Evolutionary conservation across 2,329 filamentous ascomycete species (phyloP).

Genomic region (Endoconidiophora laricicola): DNA sequence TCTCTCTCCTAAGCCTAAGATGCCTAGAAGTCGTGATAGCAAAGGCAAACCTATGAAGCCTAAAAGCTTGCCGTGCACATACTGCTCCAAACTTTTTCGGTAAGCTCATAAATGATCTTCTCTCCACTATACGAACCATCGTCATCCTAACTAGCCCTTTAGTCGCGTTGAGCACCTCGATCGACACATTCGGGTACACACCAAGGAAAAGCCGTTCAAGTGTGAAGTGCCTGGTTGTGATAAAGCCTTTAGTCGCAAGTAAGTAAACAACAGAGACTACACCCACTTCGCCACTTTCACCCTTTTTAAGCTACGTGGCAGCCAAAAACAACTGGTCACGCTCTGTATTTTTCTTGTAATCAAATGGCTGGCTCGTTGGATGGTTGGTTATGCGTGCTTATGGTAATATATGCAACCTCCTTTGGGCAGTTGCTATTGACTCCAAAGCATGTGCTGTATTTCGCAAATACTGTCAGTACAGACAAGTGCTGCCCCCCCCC

Average conservation of each 20-base stretch:
- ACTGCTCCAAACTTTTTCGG: constrained; percentile 47
- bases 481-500: too few species aligned
- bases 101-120: constrained; percentile 22
- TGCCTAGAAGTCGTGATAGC: constrained; percentile 20
- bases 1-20: not conserved
- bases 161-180: constrained; percentile 49
- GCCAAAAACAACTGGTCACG: not conserved
- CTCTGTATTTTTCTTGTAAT: not conserved
- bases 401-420: too few species aligned
- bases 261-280: constrained; percentile 18
- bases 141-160: constrained; percentile 18
- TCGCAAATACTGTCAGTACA: too few species aligned
- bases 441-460: too few species aligned
- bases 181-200: constrained; percentile 46
- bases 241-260: constrained; percentile 47
- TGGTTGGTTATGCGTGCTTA: not conserved
- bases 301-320: not conserved
- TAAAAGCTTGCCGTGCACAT: constrained; percentile 45
- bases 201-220: constrained; percentile 47
- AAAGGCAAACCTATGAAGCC: constrained; percentile 39
- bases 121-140: not conserved
- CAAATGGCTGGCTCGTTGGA: not conserved
- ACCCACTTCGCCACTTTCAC: not conserved
- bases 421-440: too few species aligned
- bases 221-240: constrained; percentile 43